phyloP scores from a whole-genome alignment of 2,329 filamentous ascomycete genomes.

The Cytospora mali region DNA sequence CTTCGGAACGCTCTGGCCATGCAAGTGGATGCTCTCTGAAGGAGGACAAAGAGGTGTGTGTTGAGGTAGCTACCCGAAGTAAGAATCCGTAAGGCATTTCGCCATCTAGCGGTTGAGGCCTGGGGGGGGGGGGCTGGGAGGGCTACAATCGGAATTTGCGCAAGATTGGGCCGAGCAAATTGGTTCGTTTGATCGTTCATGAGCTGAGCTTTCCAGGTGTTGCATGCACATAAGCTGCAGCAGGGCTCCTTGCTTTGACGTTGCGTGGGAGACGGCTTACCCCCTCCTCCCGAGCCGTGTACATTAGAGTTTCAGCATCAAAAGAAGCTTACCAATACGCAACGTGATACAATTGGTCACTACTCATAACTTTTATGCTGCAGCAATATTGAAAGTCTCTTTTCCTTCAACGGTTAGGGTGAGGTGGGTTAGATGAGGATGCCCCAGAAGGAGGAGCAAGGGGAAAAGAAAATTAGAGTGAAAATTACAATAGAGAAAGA shows the following conservation, averaged over 20 bases:
- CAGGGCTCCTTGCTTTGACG: slow-evolving; percentile 11
- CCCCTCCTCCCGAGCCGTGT: not conserved
- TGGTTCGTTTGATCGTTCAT: slow-evolving; percentile 6
- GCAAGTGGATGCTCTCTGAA: slow-evolving; percentile 9
- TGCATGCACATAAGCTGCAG: slow-evolving; percentile 10
- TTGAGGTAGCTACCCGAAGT: slow-evolving; percentile 1
- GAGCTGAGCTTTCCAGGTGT: slow-evolving; percentile 10
- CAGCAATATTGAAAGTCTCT: not conserved
- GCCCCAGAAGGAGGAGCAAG: no score
- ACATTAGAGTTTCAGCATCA: not conserved
- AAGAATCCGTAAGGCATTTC: not conserved
- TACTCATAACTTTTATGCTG: not conserved
- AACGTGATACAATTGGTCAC: not conserved
- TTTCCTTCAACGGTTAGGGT: not conserved
- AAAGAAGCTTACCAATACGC: not conserved
- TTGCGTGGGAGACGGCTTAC: not conserved
- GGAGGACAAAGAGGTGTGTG: not conserved
- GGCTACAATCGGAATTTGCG: not conserved
- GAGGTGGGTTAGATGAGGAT: no score
- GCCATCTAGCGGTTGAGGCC: not conserved
- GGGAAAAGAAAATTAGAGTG: no score
- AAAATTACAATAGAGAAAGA: no score
- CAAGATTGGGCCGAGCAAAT: not conserved
- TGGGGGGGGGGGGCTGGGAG: no score
- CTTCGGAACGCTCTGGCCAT: slow-evolving; percentile 17